A percentile compares a stretch with the other conserved stretches of the same genome.
These are phyloP conservation scores for Zanthoxylum bungeanum DNA, from an alignment of 345 rosid genomes.

Conservation along the genomic window DNA sequence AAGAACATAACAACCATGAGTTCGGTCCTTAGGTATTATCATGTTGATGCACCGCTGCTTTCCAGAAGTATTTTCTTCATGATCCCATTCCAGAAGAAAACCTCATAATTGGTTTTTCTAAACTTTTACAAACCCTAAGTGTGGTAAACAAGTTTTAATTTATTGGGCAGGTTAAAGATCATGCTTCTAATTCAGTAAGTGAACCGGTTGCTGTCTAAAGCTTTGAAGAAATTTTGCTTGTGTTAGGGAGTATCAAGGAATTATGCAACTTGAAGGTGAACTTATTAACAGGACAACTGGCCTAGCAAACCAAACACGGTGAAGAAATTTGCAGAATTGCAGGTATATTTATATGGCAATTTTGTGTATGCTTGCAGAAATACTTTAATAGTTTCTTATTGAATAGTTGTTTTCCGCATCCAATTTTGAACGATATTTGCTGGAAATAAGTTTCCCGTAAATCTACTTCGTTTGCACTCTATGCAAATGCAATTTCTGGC, in stretches of 20 bases:
- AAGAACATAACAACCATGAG: not conserved
- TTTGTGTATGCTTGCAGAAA: not conserved
- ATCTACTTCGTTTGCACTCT: too few relatives aligned
- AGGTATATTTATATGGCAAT: not conserved
- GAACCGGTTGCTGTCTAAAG: conserved; percentile 63
- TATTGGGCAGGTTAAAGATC: conserved; percentile 47
- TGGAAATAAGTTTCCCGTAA: too few relatives aligned
- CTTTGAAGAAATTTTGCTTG: conserved; percentile 42
- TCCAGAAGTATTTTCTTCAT: too few relatives aligned
- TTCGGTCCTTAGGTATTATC: too few relatives aligned
- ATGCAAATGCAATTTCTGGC: too few relatives aligned
- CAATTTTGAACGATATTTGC: not conserved
- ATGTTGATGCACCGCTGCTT: not conserved
- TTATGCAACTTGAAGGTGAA: conserved; percentile 5
- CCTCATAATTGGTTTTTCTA: not conserved
- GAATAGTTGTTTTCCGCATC: not conserved
- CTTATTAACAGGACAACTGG: not conserved
- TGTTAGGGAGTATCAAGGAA: conserved; percentile 32
- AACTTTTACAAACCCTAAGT: not conserved
- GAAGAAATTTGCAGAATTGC: not conserved
- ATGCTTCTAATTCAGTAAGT: conserved; percentile 44
- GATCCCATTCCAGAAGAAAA: not conserved
- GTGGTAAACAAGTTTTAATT: conserved; percentile 6
- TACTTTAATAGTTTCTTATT: not conserved
- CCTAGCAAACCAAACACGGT: conserved; percentile 8